phyloP scores from a whole-genome alignment of 1,139 yeast genomes.

The Yamadazyma blattariae region DNA sequence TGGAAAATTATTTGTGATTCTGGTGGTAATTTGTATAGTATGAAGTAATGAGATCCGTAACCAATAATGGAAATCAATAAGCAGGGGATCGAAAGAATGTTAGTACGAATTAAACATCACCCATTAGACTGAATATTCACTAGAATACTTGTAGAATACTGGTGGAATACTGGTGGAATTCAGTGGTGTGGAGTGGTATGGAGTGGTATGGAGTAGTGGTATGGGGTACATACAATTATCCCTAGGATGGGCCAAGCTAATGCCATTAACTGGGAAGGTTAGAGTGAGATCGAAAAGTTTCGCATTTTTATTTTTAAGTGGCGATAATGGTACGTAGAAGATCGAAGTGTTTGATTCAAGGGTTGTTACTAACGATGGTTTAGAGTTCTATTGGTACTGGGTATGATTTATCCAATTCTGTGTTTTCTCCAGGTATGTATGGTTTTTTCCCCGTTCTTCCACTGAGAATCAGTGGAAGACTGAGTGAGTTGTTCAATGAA shows the following conservation, averaged over 20 bases:
- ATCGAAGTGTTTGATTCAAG: neutral
- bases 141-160: too few relatives aligned
- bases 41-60: conserved; percentile 59
- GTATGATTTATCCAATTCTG: conserved; percentile 92
- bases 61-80: conserved; percentile 60
- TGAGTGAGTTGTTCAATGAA: neutral
- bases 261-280: too few relatives aligned
- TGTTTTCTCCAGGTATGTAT: conserved; percentile 49
- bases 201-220: too few relatives aligned
- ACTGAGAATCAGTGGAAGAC: too few relatives aligned
- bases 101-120: conserved; percentile 12
- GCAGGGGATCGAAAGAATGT: conserved; percentile 58
- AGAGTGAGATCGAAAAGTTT: too few relatives aligned
- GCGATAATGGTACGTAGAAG: conserved; percentile 1
- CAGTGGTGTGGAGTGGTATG: too few relatives aligned
- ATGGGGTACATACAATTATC: conserved; percentile 36
- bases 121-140: too few relatives aligned
- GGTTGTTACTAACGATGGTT: conserved; percentile 2
- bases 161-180: too few relatives aligned
- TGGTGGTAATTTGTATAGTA: conserved; percentile 43
- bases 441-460: too few relatives aligned
- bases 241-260: conserved; percentile 49
- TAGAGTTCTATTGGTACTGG: conserved; percentile 93
- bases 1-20: conserved; percentile 49
- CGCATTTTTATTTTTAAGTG: conserved; percentile 1